A percentile compares a stretch with the other conserved stretches of the same genome.
Evolutionary conservation across 1,139 yeast species (phyloP).

Genomic region (Geotrichum aggregatum): DNA sequence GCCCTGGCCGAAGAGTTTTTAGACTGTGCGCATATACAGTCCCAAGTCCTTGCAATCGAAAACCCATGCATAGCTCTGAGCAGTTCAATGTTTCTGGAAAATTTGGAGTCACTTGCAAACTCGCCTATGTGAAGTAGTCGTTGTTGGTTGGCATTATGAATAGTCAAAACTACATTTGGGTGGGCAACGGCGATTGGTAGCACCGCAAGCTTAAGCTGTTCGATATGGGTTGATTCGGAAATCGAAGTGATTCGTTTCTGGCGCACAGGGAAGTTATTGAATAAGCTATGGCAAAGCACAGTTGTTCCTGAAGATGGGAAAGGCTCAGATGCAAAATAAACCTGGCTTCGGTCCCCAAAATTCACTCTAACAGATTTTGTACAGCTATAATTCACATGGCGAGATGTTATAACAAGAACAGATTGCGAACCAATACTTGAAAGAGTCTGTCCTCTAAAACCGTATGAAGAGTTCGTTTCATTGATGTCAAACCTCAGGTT

Average conservation of each 20-base stretch:
- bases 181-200: constrained; percentile 38
- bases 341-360: constrained; percentile 19
- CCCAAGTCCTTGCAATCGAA: constrained; percentile 26
- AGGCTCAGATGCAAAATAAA: constrained; percentile 17
- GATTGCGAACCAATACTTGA: constrained; percentile 28
- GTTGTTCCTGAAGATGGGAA: constrained; percentile 48
- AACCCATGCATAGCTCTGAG: constrained; percentile 29
- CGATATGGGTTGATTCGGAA: constrained; percentile 33
- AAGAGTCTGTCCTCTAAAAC: constrained; percentile 39
- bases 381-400: constrained; percentile 41
- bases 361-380: constrained; percentile 35
- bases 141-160: constrained; percentile 23
- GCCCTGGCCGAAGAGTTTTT: constrained; percentile 31
- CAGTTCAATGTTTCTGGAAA: constrained; percentile 22
- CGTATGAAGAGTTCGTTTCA: constrained; percentile 35
- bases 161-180: constrained; percentile 35
- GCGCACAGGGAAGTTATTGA: constrained; percentile 58
- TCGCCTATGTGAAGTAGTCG: constrained; percentile 12
- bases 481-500: constrained; percentile 40
- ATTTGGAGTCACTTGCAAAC: neutral
- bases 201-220: constrained; percentile 39
- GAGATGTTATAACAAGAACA: constrained; percentile 31
- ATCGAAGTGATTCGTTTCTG: constrained; percentile 35
- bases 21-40: constrained; percentile 26
- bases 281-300: constrained; percentile 48